Conservation (phyloP, 169 alveolate species). For the Eimeria maxima region DNA sequence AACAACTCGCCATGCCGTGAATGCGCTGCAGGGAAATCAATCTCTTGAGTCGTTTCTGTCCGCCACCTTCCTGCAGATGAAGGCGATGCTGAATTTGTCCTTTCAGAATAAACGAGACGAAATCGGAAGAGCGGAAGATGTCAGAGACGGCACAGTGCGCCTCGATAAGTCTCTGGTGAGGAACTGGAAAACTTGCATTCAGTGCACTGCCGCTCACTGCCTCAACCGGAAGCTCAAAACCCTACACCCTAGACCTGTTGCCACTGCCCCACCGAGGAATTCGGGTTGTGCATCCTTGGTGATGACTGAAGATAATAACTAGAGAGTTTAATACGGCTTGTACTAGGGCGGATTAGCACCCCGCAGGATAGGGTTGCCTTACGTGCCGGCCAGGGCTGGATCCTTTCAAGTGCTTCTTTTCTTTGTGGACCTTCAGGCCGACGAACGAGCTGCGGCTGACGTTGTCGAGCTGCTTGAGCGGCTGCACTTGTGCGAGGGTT, state of each 20-base stretch:
- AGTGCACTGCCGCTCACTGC: neutral
- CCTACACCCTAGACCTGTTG: neutral
- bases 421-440: conserved; percentile 14
- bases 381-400: neutral
- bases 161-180: conserved; percentile 39
- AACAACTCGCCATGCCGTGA: neutral
- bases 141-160: neutral
- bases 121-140: neutral
- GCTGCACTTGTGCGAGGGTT: neutral
- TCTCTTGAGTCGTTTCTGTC: conserved; percentile 49
- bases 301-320: neutral
- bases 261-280: no score
- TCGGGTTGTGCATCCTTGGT: neutral
- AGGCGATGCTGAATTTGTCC: conserved; percentile 29
- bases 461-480: conserved; percentile 7
- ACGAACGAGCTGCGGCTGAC: conserved; percentile 55
- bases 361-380: neutral
- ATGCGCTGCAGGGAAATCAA: conserved; percentile 25
- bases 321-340: neutral
- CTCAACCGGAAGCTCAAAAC: neutral
- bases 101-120: conserved; percentile 28
- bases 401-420: neutral
- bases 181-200: neutral
- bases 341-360: neutral
- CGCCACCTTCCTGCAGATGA: conserved; percentile 26